Percentiles rank a stretch among this genome's conserved stretches.
Conservation (phyloP, 139 green algal genomes). For the Micractinium conductrix region DNA sequence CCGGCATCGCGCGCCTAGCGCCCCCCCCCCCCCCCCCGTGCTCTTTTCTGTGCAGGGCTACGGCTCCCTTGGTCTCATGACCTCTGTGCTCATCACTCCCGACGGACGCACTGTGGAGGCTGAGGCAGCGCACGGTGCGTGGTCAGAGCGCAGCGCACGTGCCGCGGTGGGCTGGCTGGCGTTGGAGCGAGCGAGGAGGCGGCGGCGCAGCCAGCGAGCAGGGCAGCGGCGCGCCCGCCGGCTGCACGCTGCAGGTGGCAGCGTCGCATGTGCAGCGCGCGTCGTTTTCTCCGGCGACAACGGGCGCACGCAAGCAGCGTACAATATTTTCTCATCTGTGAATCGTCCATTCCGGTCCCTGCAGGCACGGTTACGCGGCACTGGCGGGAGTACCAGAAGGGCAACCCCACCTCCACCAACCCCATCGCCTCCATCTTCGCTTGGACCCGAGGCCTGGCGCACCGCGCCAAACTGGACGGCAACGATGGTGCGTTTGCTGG, state of each 20-base stretch:
- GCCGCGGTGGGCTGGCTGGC: neutral
- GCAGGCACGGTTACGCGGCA: slow-evolving; percentile 86
- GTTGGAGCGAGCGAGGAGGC: neutral
- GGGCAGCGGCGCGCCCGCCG: too few species aligned
- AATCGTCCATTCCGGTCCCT: neutral
- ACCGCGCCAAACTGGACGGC: slow-evolving; percentile 92
- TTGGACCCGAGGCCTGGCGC: slow-evolving; percentile 92
- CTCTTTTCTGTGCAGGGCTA: slow-evolving; percentile 70
- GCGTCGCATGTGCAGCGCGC: neutral
- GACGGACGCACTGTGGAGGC: slow-evolving; percentile 95
- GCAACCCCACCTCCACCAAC: slow-evolving; percentile 94
- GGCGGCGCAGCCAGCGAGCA: neutral
- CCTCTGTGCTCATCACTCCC: slow-evolving; percentile 91
- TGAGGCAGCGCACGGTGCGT: slow-evolving; percentile 92
- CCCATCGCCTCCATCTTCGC: slow-evolving; percentile 96
- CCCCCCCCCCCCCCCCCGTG: neutral
- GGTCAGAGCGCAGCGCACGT: too few species aligned
- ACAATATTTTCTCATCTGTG: neutral
- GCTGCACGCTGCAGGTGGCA: too few species aligned
- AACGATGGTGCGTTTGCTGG: slow-evolving; percentile 60
- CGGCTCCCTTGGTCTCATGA: slow-evolving; percentile 97
- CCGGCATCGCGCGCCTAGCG: neutral
- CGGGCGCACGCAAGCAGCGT: neutral
- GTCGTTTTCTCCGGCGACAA: neutral
- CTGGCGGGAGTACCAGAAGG: slow-evolving; percentile 97